Base-by-base conservation (phyloP, 2,329 filamentous ascomycete genomes). In the Neofusicoccum sp. region DNA sequence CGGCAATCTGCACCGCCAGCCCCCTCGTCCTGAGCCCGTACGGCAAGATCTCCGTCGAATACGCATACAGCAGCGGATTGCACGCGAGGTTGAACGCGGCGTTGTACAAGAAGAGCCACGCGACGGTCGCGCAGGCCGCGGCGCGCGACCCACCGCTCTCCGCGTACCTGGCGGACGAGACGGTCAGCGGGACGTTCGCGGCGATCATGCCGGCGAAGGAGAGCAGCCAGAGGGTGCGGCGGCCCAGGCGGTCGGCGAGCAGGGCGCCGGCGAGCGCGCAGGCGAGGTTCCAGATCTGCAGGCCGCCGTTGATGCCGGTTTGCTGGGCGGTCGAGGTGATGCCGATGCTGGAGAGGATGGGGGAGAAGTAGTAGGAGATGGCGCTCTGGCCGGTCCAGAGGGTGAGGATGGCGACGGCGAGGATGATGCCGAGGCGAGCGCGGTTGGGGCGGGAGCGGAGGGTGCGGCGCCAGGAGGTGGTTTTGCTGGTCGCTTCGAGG, bases 1-100 rank as follows among this genome's bases (percentile, higher is more conserved):
- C 76, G 47, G 80, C 70, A 69, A 80, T 79, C 75, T 80, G 76
- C 22, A 84, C 66, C 4, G 79, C 75, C 70, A 79, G 67, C 56
- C 77, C 76, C 71, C 69, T 77, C 22, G 83, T 77, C 63, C 77
- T 76, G 2, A 75, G 65, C 16, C 68, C 65, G 61, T 69, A 74
- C 0, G 74, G 73, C 67, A 74, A 69, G 36, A 77, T 75, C 63
- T 77, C 74, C 33, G 71, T 71, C 11, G 71, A 64, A 61, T 76
- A 77, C 33, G 72, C 69, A 41, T 74, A 70, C 0, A 70, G 66
- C 6, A 76, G 69, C 2, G 72, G 72, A 0, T 72, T 73, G 61
- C 71, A 77, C 14, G 76, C 78, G 44, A 80, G 67, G 63, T 77
- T 76, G 68, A 81, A 77, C 0, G 76, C 76, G 6, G 82, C 71